Evolutionary conservation across 768 basidiomycete species (phyloP), one percentile per base, ranked within the genome.

Genomic region (Austroboletus eburneus): DNA sequence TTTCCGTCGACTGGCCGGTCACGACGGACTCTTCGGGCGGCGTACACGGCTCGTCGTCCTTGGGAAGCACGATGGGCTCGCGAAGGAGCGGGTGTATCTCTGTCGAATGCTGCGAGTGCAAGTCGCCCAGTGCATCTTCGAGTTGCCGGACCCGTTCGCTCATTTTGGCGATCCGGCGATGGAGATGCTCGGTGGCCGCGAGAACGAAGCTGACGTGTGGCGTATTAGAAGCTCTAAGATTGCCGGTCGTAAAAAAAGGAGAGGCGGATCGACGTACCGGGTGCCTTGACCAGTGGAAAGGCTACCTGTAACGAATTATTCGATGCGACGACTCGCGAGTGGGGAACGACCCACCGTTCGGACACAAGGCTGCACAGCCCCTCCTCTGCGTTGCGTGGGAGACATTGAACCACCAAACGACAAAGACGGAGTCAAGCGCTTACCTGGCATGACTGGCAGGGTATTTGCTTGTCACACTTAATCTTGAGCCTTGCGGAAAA

Each of bases 381-480:
- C 85, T 67, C 54, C 85, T 68, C 78, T 84, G 14, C 7, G 14
- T 9, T 32, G 45, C 39, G 50, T 42, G 50, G 32, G 39, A 45
- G 42, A n/a, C n/a, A n/a, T n/a, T n/a, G n/a, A n/a, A n/a, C n/a
- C n/a, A n/a, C n/a, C n/a, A n/a, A n/a, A n/a, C n/a, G n/a, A n/a
- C n/a, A n/a, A n/a, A n/a, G n/a, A n/a, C n/a, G n/a, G n/a, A n/a
- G n/a, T n/a, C n/a, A n/a, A n/a, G n/a, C n/a, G 63, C 70, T 34
- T 59, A 81, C 83, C 71, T 80, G 79, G 61, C 85, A 87, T 1
- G 84, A 85, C 61, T 85, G 82, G 60, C 85, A 87, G 9, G 86
- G 86, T 44, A 87, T 83, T 53, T 83, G 77, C 71, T 87, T 87
- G 76, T 87, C 83, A 70, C 85, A 88, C 61, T 85, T 86, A 63